A percentile compares a stretch with the other conserved stretches of the same genome.
phyloP scores from a whole-genome alignment of 768 basidiomycete genomes.

The Kwoniella bestiolae region DNA sequence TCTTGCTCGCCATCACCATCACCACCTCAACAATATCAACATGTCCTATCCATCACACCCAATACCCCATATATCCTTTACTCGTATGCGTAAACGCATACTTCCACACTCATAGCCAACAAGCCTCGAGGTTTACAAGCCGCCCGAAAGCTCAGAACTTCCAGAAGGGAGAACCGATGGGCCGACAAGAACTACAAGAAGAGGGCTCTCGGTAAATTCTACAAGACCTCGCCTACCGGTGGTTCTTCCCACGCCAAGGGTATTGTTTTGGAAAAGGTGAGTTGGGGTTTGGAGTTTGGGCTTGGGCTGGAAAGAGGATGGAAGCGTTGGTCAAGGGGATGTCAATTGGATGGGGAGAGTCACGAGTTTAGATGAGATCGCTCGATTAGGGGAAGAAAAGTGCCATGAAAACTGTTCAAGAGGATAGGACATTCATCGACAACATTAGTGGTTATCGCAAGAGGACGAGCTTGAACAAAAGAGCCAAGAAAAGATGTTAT shows the following conservation, averaged over 20 bases:
- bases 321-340: too few relatives aligned
- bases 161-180: slow-evolving; percentile 96
- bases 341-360: too few relatives aligned
- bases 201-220: slow-evolving; percentile 97
- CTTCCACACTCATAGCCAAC: slow-evolving; percentile 68
- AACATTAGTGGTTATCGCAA: background rate
- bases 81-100: too few relatives aligned
- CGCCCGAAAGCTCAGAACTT: slow-evolving; percentile 94
- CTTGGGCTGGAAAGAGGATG: too few relatives aligned
- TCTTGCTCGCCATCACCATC: background rate
- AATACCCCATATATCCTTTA: background rate
- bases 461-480: too few relatives aligned
- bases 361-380: too few relatives aligned
- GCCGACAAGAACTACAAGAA: slow-evolving; percentile 99
- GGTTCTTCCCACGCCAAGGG: slow-evolving; percentile 99
- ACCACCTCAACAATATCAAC: background rate
- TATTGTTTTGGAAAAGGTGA: slow-evolving; percentile 93
- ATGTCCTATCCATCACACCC: background rate
- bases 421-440: too few relatives aligned
- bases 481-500: too few relatives aligned
- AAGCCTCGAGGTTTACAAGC: slow-evolving; percentile 99
- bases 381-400: too few relatives aligned
- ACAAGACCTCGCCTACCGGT: slow-evolving; percentile 99
- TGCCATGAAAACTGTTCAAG: too few relatives aligned
- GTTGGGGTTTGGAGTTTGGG: slow-evolving; percentile 17